A percentile compares a stretch with the other conserved stretches of the same genome.
These are phyloP conservation scores for Pilasporangium apinafurcum DNA, from an alignment of 352 stramenopile genomes.

Conservation along the genomic window DNA sequence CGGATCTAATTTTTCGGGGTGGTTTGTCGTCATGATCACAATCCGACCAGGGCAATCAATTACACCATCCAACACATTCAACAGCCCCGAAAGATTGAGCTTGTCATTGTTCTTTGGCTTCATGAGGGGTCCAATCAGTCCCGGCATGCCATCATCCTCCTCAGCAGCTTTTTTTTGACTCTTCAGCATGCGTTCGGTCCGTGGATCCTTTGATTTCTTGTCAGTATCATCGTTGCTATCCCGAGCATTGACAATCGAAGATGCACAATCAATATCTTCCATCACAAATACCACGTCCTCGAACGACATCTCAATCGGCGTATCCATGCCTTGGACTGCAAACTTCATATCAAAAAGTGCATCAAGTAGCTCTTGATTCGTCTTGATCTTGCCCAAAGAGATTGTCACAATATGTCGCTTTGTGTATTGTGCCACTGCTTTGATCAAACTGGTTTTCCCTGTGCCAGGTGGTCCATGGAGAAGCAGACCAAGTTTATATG, in stretches of 20 bases:
- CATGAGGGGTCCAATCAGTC: constrained; percentile 15
- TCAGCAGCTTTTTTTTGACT: constrained; percentile 4
- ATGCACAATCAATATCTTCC: constrained; percentile 65
- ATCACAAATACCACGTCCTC: constrained; percentile 76
- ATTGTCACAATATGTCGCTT: constrained; percentile 36
- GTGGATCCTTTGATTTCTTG: too few relatives aligned
- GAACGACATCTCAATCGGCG: constrained; percentile 35
- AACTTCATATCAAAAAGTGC: constrained; percentile 53
- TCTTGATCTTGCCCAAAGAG: constrained; percentile 24
- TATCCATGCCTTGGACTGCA: constrained; percentile 26
- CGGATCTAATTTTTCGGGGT: constrained; percentile 78
- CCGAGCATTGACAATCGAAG: constrained; percentile 26
- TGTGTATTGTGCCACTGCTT: constrained; percentile 46
- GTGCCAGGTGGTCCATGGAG: constrained; percentile 61
- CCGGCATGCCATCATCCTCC: constrained; percentile 21
- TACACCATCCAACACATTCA: constrained; percentile 21
- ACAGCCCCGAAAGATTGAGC: background rate
- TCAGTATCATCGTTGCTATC: background rate
- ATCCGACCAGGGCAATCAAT: constrained; percentile 73
- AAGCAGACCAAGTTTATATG: constrained; percentile 63
- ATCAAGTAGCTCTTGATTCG: constrained; percentile 61
- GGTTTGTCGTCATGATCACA: constrained; percentile 84
- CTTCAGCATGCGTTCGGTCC: constrained; percentile 1
- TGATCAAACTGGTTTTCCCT: constrained; percentile 68
- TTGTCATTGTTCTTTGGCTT: background rate